These are phyloP conservation scores for Clausena lansium DNA, from an alignment of 345 rosid species.

Conservation along the genomic window DNA sequence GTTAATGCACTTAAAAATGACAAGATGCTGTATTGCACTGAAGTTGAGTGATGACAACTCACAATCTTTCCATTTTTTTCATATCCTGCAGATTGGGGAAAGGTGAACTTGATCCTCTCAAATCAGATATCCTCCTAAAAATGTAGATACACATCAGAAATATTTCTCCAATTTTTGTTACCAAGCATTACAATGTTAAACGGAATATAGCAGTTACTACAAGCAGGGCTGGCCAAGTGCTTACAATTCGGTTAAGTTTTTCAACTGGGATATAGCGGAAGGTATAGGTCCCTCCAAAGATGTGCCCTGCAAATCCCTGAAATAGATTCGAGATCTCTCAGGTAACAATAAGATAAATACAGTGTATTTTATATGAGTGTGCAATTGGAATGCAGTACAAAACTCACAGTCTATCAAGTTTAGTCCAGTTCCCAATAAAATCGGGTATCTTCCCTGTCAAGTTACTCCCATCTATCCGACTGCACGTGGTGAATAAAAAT, in stretches of 20 bases:
- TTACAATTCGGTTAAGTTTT: constrained; percentile 54
- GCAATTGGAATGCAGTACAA: neutral
- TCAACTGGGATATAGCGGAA: constrained; percentile 48
- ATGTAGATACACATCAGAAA: neutral
- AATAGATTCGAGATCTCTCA: constrained; percentile 4
- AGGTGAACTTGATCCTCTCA: constrained; percentile 43
- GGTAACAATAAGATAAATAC: neutral
- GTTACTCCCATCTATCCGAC: constrained; percentile 75
- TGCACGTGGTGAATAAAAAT: constrained; percentile 25
- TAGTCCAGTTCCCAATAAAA: constrained; percentile 82
- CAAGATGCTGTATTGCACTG: neutral
- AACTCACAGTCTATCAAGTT: constrained; percentile 57
- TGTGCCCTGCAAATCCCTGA: constrained; percentile 79
- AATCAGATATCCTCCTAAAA: constrained; percentile 67
- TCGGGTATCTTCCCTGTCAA: constrained; percentile 77
- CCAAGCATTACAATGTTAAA: neutral
- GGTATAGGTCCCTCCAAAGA: constrained; percentile 93
- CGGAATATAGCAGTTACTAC: neutral
- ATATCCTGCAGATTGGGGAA: constrained; percentile 51
- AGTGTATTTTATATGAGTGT: no score
- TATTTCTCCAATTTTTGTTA: neutral
- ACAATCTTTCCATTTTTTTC: constrained; percentile 35
- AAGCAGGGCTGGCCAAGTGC: constrained; percentile 16
- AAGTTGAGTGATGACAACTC: constrained; percentile 30
- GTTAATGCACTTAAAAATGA: neutral